These are phyloP conservation scores for Lachancea kluyveri DNA, from an alignment of 805 yeast genomes.

Conservation along the genomic window DNA sequence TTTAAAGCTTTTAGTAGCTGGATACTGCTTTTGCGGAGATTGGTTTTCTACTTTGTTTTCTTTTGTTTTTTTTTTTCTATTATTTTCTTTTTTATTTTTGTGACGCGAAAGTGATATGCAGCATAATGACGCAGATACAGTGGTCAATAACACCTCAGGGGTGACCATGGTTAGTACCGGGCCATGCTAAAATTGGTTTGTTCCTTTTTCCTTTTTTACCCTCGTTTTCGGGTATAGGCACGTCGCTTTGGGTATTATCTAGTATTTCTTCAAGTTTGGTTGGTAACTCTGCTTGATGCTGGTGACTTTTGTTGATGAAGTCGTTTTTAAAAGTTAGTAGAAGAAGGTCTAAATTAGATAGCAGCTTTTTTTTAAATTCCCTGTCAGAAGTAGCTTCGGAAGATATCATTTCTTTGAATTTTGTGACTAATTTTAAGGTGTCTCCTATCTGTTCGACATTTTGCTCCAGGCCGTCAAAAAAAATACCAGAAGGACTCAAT, in stretches of 20 bases:
- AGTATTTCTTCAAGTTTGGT: too few species aligned
- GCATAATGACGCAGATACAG: too few species aligned
- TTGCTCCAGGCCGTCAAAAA: conserved; percentile 16
- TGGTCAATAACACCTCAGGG: too few species aligned
- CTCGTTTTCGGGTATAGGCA: too few species aligned
- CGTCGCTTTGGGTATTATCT: too few species aligned
- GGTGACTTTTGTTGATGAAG: conserved; percentile 9
- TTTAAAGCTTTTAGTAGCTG: too few species aligned
- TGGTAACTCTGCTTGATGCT: too few species aligned
- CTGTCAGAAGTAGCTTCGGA: conserved; percentile 48
- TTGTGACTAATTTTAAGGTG: conserved; percentile 38
- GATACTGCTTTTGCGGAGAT: too few species aligned
- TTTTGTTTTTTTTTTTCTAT: too few species aligned
- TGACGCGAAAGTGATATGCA: conserved; percentile 1
- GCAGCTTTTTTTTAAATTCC: conserved; percentile 42
- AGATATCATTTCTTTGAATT: conserved; percentile 37
- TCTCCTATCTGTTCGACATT: conserved; percentile 28
- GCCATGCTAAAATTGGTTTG: conserved; percentile 50
- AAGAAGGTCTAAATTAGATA: conserved; percentile 20
- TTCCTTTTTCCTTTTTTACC: too few species aligned
- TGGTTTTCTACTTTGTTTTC: too few species aligned
- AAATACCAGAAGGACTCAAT: conserved; percentile 40
- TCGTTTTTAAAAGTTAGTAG: conserved; percentile 13
- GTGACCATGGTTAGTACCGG: conserved; percentile 63
- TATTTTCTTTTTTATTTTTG: too few species aligned